Conservation (phyloP, 1,284 basidiomycete genomes). For the Malassezia sp. region DNA sequence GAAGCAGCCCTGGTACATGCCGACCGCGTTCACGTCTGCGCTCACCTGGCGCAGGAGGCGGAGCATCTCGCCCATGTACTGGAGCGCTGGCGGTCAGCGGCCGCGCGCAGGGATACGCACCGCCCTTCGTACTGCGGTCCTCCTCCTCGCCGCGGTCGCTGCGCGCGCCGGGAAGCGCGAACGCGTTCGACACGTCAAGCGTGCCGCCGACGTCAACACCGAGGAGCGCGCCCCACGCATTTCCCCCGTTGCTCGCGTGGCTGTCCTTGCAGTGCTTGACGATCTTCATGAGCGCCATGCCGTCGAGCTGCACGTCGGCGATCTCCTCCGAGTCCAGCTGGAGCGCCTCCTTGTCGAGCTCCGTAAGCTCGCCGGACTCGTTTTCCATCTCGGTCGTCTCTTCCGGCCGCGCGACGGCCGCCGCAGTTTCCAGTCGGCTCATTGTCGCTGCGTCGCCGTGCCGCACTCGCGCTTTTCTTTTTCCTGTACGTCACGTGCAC, state of each 20-base stretch:
- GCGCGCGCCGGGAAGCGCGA: slow-evolving; percentile 33
- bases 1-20: slow-evolving; percentile 96
- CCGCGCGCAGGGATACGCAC: slow-evolving; percentile 4
- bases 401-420: slow-evolving; percentile 12
- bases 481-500: slow-evolving; percentile 4
- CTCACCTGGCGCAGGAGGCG: slow-evolving; percentile 80
- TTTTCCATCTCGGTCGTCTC: slow-evolving; percentile 5
- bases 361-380: not conserved
- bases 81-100: slow-evolving; percentile 36
- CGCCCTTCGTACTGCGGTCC: slow-evolving; percentile 31
- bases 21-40: slow-evolving; percentile 85
- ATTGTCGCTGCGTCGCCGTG: slow-evolving; percentile 6
- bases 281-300: slow-evolving; percentile 43
- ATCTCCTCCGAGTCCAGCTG: slow-evolving; percentile 37
- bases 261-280: slow-evolving; percentile 46
- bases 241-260: slow-evolving; percentile 26
- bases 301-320: slow-evolving; percentile 39
- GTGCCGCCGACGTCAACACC: slow-evolving; percentile 42
- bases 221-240: slow-evolving; percentile 38
- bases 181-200: slow-evolving; percentile 42
- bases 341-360: slow-evolving; percentile 23
- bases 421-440: slow-evolving; percentile 12
- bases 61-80: slow-evolving; percentile 73
- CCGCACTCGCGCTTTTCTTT: slow-evolving; percentile 1
- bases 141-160: slow-evolving; percentile 35